Evolutionary conservation across 768 basidiomycete genomes (phyloP), one percentile per base, ranked within the genome.

Genomic region (Mycena pura): DNA sequence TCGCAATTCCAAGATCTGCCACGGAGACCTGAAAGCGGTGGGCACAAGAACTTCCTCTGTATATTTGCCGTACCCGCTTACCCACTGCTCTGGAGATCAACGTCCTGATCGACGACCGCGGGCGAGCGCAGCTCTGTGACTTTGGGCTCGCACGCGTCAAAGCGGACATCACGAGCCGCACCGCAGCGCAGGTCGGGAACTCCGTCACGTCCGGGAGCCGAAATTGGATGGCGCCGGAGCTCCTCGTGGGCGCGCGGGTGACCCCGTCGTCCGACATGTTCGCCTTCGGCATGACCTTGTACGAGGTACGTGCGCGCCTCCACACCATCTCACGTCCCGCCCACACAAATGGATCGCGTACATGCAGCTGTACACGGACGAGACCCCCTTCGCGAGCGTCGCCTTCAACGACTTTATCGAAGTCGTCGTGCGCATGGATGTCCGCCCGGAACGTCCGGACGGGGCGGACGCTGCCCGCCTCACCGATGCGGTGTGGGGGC

Each of bases 1-100:
- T 3, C 60, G 66, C 52, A 62, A n/a, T n/a, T n/a, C n/a, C n/a
- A n/a, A 62, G 5, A 67, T 75, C 36, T 64, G 73, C 15, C 74
- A 73, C 53, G 71, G 73, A 21, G 71, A 75, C 39, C 55, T 75
- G 11, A 74, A 74, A 65, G 71, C 45, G 9, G 68, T 69, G 19
- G 24, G 56, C 22, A 32, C 14, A 32, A 15, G 31, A 32, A 13
- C 3, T 39, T 24, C 5, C 28, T 43, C 28, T 19, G 39, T 34
- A 49, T 29, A 27, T 38, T 27, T 47, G 22, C 5, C n/a, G n/a
- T n/a, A n/a, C n/a, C n/a, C n/a, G n/a, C n/a, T n/a, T 40, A 25
- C 11, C 31, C 2, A 17, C 46, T 22, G 6, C 28, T 0, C 3
- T 34, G 8, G 17, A 67, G 57, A 53, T 63, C 19, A 71, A 72